Evolutionary conservation across 345 rosid genomes (phyloP).

Genomic region (Combretum micranthum): DNA sequence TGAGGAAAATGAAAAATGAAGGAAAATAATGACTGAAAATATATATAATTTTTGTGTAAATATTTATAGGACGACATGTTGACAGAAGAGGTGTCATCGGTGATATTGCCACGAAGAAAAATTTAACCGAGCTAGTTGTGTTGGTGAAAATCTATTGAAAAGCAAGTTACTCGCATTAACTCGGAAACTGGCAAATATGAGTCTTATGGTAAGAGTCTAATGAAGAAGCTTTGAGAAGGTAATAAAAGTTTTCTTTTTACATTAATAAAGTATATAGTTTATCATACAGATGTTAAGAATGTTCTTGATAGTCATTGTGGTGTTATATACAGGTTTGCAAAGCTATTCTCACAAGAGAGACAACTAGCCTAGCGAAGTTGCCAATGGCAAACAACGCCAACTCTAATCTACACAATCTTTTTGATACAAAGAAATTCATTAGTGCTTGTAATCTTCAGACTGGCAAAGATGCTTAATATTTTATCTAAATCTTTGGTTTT

Average conservation of each 20-base stretch:
- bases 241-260: neutral
- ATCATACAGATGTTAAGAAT: slow-evolving; percentile 16
- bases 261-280: no score
- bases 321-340: slow-evolving; percentile 38
- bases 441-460: no score
- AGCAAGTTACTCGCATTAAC: slow-evolving; percentile 43
- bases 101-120: slow-evolving; percentile 50
- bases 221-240: slow-evolving; percentile 38
- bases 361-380: slow-evolving; percentile 26
- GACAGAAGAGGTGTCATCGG: slow-evolving; percentile 30
- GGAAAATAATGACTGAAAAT: no score
- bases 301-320: neutral
- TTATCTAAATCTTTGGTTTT: no score
- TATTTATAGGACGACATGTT: slow-evolving; percentile 42
- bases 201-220: slow-evolving; percentile 23
- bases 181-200: slow-evolving; percentile 26
- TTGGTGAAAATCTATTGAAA: slow-evolving; percentile 45
- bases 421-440: no score
- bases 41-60: no score
- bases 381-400: slow-evolving; percentile 3
- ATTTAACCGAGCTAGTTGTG: slow-evolving; percentile 35
- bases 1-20: no score
- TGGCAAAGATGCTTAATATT: no score
- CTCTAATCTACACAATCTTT: no score
- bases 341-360: slow-evolving; percentile 49